Percentiles rank a stretch among this genome's conserved stretches.
phyloP scores from a whole-genome alignment of 495 filamentous ascomycete genomes.

The Daldinia childiae region DNA sequence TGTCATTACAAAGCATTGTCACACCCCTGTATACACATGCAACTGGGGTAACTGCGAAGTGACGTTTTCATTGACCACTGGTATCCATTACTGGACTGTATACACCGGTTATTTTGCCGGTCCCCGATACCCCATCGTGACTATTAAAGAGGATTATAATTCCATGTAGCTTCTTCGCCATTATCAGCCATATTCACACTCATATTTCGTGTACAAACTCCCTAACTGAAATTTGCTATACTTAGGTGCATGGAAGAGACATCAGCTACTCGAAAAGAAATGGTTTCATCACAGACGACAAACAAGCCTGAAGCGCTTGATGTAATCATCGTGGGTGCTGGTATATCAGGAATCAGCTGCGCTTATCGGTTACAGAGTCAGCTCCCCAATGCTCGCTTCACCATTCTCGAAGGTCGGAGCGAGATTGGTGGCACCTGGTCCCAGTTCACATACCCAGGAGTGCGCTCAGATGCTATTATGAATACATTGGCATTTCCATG shows the following conservation, averaged over 20 bases:
- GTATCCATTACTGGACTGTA: not conserved
- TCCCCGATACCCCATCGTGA: not conserved
- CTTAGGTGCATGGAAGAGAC: not conserved
- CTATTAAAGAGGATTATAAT: not conserved
- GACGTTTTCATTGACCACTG: not conserved
- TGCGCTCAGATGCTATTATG: slow-evolving; percentile 68
- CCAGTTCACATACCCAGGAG: slow-evolving; percentile 70
- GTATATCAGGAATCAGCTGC: slow-evolving; percentile 73
- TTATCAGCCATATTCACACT: not conserved
- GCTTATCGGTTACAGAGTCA: slow-evolving; percentile 68
- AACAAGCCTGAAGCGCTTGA: slow-evolving; percentile 46
- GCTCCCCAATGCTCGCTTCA: slow-evolving; percentile 59
- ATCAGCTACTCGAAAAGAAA: not conserved
- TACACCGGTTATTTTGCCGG: not conserved
- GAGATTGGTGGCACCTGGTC: slow-evolving; percentile 71
- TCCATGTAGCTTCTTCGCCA: not conserved
- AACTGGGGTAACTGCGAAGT: not conserved
- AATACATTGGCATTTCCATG: slow-evolving; percentile 71
- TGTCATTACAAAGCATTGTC: not conserved
- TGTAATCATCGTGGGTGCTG: slow-evolving; percentile 71
- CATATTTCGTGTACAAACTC: not conserved
- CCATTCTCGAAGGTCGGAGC: slow-evolving; percentile 65
- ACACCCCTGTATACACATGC: not conserved
- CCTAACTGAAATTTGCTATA: not conserved
- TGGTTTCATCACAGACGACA: not conserved